phyloP scores from a whole-genome alignment of 345 rosid species.

The Populus deltoides region DNA sequence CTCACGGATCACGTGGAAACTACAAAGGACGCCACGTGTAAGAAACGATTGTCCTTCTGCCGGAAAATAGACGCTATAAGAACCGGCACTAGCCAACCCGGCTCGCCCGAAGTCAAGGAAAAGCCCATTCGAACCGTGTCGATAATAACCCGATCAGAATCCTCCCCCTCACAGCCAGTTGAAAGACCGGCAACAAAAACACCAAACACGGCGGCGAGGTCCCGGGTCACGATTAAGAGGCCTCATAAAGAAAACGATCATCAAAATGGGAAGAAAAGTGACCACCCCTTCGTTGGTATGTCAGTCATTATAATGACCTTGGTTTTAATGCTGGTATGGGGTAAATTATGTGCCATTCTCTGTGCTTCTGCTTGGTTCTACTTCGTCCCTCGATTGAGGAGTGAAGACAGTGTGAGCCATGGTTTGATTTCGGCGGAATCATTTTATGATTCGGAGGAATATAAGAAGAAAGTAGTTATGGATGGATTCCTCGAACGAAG shows the following conservation, averaged over 20 bases:
- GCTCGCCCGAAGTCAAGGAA: conserved; percentile 27
- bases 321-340: conserved; percentile 20
- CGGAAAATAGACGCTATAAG: conserved; percentile 24
- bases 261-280: conserved; percentile 15
- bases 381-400: conserved; percentile 40
- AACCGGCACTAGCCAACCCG: conserved; percentile 28
- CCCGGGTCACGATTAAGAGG: neutral
- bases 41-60: conserved; percentile 14
- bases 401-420: neutral
- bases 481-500: conserved; percentile 70
- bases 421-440: conserved; percentile 4
- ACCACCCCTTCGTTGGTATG: conserved; percentile 51
- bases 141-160: conserved; percentile 10
- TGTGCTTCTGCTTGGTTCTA: conserved; percentile 31
- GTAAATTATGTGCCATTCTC: conserved; percentile 27
- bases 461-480: conserved; percentile 60
- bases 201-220: neutral
- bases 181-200: conserved; percentile 2
- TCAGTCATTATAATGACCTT: conserved; percentile 38
- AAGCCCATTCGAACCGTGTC: conserved; percentile 8
- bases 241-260: neutral
- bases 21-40: conserved; percentile 17
- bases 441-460: conserved; percentile 45
- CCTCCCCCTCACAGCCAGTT: neutral
- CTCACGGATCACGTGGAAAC: conserved; percentile 10